Percentiles rank a stretch among this genome's conserved stretches.
Evolutionary conservation across 2,329 filamentous ascomycete species (phyloP).

Genomic region (Aquanectria penicillioides): DNA sequence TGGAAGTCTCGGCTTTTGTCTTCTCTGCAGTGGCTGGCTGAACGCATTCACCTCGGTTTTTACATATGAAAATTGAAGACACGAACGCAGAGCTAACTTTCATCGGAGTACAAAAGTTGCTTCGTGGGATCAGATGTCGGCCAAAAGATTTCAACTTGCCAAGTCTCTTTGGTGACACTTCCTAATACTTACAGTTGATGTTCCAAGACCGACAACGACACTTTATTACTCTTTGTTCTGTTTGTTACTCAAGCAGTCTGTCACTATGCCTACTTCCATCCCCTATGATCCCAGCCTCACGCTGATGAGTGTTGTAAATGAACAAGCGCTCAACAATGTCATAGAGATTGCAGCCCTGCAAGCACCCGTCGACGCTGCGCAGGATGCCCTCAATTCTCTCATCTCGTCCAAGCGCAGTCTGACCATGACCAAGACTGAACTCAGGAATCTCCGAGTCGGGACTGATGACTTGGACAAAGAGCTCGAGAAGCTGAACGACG

Average conservation of each 20-base stretch:
- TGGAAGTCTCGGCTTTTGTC: no score
- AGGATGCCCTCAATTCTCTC: slow-evolving; percentile 26
- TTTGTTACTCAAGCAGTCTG: not conserved
- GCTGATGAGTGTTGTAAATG: slow-evolving; percentile 11
- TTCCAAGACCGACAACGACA: no score
- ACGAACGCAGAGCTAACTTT: no score
- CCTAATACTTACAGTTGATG: no score
- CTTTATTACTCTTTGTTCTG: not conserved
- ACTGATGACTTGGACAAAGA: not conserved
- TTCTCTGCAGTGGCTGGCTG: no score
- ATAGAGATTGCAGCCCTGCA: not conserved
- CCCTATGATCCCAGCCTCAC: slow-evolving; percentile 26
- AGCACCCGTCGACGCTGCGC: slow-evolving; percentile 18
- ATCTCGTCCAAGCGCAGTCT: slow-evolving; percentile 24
- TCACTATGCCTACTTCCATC: slow-evolving; percentile 21
- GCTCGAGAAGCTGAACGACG: not conserved
- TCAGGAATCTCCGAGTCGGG: slow-evolving; percentile 18
- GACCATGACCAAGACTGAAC: slow-evolving; percentile 29
- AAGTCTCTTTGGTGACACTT: no score
- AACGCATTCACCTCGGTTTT: no score
- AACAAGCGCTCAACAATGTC: not conserved
- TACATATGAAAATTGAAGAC: no score
- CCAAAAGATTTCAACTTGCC: no score
- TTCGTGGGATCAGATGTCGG: no score
- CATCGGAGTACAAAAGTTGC: no score